phyloP scores from a whole-genome alignment of 768 basidiomycete species.

The Phanerochaete sordida region DNA sequence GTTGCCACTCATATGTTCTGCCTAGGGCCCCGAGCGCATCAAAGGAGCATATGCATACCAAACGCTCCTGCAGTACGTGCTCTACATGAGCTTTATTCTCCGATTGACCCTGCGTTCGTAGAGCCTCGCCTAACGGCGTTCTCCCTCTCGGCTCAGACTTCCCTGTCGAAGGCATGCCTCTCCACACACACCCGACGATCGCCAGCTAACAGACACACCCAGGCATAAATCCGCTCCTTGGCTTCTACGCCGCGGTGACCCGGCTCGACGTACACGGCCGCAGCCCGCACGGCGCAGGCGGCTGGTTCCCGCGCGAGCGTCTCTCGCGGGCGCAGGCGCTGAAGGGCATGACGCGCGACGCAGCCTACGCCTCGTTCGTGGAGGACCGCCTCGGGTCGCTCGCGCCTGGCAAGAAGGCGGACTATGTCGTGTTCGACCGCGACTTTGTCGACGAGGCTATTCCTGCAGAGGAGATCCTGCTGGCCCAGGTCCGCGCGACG shows the following conservation, averaged over 20 bases:
- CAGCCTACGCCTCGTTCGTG: conserved; percentile 83
- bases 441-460: conserved; percentile 74
- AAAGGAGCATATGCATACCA: conserved; percentile 90
- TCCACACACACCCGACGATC: too few species aligned
- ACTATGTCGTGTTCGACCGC: conserved; percentile 79
- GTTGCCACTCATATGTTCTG: not conserved
- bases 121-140: conserved; percentile 46
- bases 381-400: conserved; percentile 74
- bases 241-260: conserved; percentile 87
- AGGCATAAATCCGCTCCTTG: conserved; percentile 78
- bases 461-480: conserved; percentile 55
- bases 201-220: not conserved
- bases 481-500: conserved; percentile 65
- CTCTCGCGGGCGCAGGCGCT: conserved; percentile 80
- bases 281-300: conserved; percentile 78
- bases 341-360: conserved; percentile 87
- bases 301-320: conserved; percentile 80
- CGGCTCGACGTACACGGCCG: conserved; percentile 63
- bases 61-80: conserved; percentile 63
- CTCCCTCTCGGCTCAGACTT: conserved; percentile 92
- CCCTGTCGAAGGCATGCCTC: conserved; percentile 65
- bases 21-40: conserved; percentile 75
- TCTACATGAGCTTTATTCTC: not conserved
- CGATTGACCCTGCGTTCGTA: conserved; percentile 19
- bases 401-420: conserved; percentile 74